Conservation (phyloP, 2,329 filamentous ascomycete species). For the Triangularia setosa region DNA sequence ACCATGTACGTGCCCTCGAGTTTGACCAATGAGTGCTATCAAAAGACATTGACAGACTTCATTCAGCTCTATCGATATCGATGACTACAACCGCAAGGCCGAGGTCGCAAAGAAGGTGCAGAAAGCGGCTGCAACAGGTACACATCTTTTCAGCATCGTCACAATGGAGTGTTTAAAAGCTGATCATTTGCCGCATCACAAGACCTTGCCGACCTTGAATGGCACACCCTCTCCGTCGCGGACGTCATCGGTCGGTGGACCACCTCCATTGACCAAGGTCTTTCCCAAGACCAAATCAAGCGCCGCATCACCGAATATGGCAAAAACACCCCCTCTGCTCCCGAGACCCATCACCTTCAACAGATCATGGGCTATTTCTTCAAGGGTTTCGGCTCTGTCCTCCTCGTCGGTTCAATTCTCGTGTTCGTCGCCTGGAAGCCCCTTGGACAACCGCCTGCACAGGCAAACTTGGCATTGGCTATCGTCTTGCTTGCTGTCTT, state of each 20-base stretch:
- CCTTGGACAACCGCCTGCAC: constrained; percentile 64
- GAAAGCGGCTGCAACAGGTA: constrained; percentile 43
- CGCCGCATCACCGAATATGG: constrained; percentile 58
- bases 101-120: constrained; percentile 40
- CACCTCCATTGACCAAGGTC: constrained; percentile 52
- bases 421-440: constrained; percentile 77
- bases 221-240: constrained; percentile 58
- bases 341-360: constrained; percentile 56
- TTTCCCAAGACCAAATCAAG: constrained; percentile 55
- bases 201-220: constrained; percentile 63
- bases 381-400: constrained; percentile 69
- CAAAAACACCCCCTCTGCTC: constrained; percentile 62
- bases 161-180: background rate
- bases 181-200: constrained; percentile 16
- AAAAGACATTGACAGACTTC: constrained; percentile 16
- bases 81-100: constrained; percentile 48
- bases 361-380: constrained; percentile 69
- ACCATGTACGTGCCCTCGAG: background rate
- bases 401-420: constrained; percentile 64
- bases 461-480: constrained; percentile 68
- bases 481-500: constrained; percentile 71
- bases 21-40: background rate
- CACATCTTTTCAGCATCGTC: constrained; percentile 12
- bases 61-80: constrained; percentile 48
- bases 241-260: constrained; percentile 59